Percentiles rank a stretch among this genome's conserved stretches.
Evolutionary conservation across 371 early-diverging fungal species (phyloP).

Genomic region (Lichtheimia corymbifera): DNA sequence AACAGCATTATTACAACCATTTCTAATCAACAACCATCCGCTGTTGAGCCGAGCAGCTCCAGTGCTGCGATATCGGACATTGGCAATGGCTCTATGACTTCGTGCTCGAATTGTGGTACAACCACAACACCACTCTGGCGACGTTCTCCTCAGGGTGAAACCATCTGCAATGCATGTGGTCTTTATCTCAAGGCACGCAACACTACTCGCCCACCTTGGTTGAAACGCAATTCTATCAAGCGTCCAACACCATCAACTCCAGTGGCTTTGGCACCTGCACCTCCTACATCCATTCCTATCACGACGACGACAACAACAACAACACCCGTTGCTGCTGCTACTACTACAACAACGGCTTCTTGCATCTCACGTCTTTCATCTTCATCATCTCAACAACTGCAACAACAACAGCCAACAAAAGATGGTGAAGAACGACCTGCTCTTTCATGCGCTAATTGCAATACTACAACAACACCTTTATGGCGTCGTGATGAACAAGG

Average conservation of each 20-base stretch:
- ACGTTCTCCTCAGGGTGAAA: slow-evolving; percentile 77
- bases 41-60: slow-evolving; percentile 59
- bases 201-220: slow-evolving; percentile 78
- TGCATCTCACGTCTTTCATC: no score
- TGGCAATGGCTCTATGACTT: slow-evolving; percentile 52
- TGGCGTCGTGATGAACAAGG: slow-evolving; percentile 79
- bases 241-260: slow-evolving; percentile 26
- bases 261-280: slow-evolving; percentile 37
- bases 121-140: slow-evolving; percentile 94
- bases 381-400: neutral
- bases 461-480: slow-evolving; percentile 75
- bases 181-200: slow-evolving; percentile 83
- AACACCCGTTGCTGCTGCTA: neutral
- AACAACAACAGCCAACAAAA: slow-evolving; percentile 10
- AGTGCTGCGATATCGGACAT: slow-evolving; percentile 58
- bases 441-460: slow-evolving; percentile 72
- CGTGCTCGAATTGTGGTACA: slow-evolving; percentile 89
- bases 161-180: slow-evolving; percentile 94
- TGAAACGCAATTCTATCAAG: slow-evolving; percentile 62
- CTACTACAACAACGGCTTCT: neutral
- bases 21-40: slow-evolving; percentile 1
- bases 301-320: neutral
- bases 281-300: slow-evolving; percentile 12
- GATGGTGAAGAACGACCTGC: slow-evolving; percentile 4
- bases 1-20: slow-evolving; percentile 17